Evolutionary conservation across 129 eudicot species (phyloP), one percentile per base, ranked within the genome.

Genomic region (Helichrysum umbraculigerum): DNA sequence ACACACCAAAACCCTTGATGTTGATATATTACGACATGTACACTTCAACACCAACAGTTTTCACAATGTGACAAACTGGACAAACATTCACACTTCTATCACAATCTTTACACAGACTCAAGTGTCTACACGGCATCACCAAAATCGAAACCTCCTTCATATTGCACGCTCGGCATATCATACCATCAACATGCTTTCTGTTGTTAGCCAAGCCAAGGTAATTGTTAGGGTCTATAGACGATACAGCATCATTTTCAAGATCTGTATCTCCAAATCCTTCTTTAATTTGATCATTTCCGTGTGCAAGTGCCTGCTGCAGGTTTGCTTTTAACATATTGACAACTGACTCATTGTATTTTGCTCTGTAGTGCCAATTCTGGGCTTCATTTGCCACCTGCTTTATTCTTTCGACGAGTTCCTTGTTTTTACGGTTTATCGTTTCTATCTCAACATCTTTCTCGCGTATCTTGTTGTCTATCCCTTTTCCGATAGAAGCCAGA

Each of bases 51-150:
- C 96, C 88, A 68, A 89, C 88, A 61, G 88, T 87, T 80, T 89
- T 91, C 60, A 81, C 64, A 75, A 66, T 59, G 68, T 84, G 93
- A 81, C 99, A 95, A 0, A 95, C 92, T 12, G 99, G 99, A 80
- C 97, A 91, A 33, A 82, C 86, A 77, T 60, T 79, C 25, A 84
- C 81, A 29, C 82, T 73, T 65, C 86, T 85, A 64, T 89, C 97
- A 74, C 99, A 95, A 28, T 85, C 93, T 81, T 73, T 86, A 84
- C 99, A 95, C 82, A 95, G 47, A 82, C 99, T 91, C 81, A 95
- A 86, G 73, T 95, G 99, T 66, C 97, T 81, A 80, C 99, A 95
- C 3, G 99, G 99, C 96, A 95, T 95, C 81, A 91, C 82, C 78
- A 95, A 73, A 32, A 87, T 51, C 4, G 86, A 87, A 51, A 91